Evolutionary conservation across 2,329 filamentous ascomycete species (phyloP), one percentile per base, ranked within the genome.

Genomic region (Fusarium nematophilum): DNA sequence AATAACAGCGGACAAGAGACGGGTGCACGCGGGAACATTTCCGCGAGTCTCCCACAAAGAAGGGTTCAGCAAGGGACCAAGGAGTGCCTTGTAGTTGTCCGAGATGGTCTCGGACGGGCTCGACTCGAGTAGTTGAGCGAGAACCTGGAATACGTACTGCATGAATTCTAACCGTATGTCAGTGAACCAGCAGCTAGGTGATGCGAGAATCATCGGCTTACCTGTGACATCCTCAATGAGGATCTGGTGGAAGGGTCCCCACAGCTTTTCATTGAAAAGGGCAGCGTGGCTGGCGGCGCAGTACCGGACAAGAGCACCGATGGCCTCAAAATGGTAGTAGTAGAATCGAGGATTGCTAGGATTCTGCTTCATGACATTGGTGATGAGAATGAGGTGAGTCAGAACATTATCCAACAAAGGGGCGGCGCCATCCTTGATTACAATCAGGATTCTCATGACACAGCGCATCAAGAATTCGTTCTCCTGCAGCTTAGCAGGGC

Each of bases 381-480:
- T 97, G 68, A 99, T 97, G 58, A 85, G 89, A 70, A 96, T 87
- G 55, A 99, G 85, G 73, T 96, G 93, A 46, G 86, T 85, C 47
- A 98, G 79, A n/a, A 96, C 86, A 64, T 84, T 85, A 66, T 97
- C 92, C 6, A 90, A 83, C 42, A 95, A 87, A 1, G 88, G 83
- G 3, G 88, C 77, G 11, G 94, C 86, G 23, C 88, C 90, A 40
- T 97, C 93, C 72, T 90, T 91, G 75, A 98, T 90, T 62, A 98
- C 93, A 64, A 99, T 93, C 57, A 99, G 82, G 10, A 99, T 94
- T 68, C 95, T 87, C 95, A 99, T 99, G 52, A 97, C 92, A 70
- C 95, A 99, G 69, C 93, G 91, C 93, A 99, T 98, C 71, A 99
- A 76, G 75, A 98, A 99, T 73, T 99, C 95, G 72, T 99, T 99